Base-by-base conservation (phyloP, 345 rosid species). In the Lepidium sativum region DNA sequence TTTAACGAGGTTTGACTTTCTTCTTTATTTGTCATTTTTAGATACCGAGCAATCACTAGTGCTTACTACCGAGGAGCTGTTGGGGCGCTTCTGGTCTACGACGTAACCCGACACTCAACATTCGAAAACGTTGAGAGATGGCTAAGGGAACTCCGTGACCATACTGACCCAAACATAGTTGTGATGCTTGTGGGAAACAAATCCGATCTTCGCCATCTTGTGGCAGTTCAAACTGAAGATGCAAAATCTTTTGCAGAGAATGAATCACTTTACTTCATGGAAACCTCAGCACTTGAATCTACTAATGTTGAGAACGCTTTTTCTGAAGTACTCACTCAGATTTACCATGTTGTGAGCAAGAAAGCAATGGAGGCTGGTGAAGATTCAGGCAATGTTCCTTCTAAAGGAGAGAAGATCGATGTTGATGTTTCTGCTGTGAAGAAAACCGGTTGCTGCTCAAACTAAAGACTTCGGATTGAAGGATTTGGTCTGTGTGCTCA, bases 11-110 rank as follows among this genome's bases (percentile, higher is more conserved):
- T 6, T 12, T 18, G 18, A 33, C 11, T 18, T 10, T 54, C 31
- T 18, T 2, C 12, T 6, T 10, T 15, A 31, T 29, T 13, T 9
- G 4, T 10, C 1, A 47, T 49, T 51, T 20, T 31, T 35, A 91
- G 97, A 87, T 91, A 91, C 70, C 91, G 97, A 35, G 97, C 97
- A 77, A 91, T 91, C 56, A 91, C 97, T 2, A 91, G 97, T 55
- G 97, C 97, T 17, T 91, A 91, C 78, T 91, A 88, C 76, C 76
- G 97, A 31, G 97, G 97, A 72, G 96, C 97, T 2, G 94, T 91
- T 29, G 96, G 97, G 10, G 97, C 96, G 14, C 75, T 91, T 35
- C 96, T 91, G 27, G 89, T 88, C 40, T 91, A 91, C 8, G 97
- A 91, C 4, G 94, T 91, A 40, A 91, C 94, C 4, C 84, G 97